These are phyloP conservation scores for Naganishia vishniacii DNA, from an alignment of 768 basidiomycete genomes.

Conservation along the genomic window DNA sequence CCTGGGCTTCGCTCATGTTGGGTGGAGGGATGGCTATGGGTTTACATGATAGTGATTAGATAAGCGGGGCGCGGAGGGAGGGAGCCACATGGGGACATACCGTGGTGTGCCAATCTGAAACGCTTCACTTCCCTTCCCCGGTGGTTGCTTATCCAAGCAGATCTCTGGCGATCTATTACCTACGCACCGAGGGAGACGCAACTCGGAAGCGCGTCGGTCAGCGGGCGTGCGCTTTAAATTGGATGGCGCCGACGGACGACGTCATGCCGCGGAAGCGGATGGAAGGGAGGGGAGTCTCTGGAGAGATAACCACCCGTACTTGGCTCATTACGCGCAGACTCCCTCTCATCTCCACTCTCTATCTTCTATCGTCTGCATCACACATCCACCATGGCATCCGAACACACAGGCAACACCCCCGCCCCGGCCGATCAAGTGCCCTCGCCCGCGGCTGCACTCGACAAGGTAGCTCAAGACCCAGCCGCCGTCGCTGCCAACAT, in stretches of 20 bases:
- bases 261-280: background rate
- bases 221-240: background rate
- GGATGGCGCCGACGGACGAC: no score
- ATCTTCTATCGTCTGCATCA: background rate
- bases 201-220: conserved; percentile 1
- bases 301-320: no score
- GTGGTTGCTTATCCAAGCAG: conserved; percentile 2
- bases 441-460: background rate
- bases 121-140: background rate
- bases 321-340: no score
- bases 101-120: background rate
- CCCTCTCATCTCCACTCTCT: no score
- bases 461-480: background rate
- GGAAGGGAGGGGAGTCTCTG: no score
- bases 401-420: conserved; percentile 4
- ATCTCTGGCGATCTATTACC: background rate
- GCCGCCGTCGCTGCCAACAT: background rate
- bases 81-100: background rate
- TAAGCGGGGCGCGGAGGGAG: background rate
- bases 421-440: conserved; percentile 3
- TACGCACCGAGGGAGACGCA: conserved; percentile 7
- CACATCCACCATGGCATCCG: background rate
- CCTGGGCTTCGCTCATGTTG: background rate
- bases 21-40: background rate
- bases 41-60: background rate